Conservation (phyloP, 2,329 filamentous ascomycete species). For the Teratosphaeria destructans region DNA sequence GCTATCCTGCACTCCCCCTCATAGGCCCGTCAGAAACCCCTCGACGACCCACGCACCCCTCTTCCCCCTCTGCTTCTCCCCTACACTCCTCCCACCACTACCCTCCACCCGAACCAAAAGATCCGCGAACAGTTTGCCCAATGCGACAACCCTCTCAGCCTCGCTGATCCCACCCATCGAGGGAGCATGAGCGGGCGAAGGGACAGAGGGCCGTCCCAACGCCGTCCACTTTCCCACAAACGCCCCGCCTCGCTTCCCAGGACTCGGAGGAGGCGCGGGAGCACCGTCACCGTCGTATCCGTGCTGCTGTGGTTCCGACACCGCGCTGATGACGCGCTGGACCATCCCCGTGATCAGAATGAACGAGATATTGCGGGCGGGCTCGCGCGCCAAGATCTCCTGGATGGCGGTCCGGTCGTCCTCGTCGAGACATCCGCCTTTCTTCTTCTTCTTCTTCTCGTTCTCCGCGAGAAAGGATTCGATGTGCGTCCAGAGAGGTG, state of each 20-base stretch:
- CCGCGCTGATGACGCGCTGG: conserved; percentile 38
- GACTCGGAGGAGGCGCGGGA: conserved; percentile 19
- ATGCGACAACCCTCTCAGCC: conserved; percentile 40
- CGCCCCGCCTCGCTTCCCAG: conserved; percentile 16
- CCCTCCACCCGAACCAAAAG: conserved; percentile 46
- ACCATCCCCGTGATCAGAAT: conserved; percentile 78
- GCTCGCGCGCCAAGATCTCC: conserved; percentile 57
- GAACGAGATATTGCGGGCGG: conserved; percentile 79
- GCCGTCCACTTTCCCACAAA: conserved; percentile 24
- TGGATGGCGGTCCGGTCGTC: conserved; percentile 54
- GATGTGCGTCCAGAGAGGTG: conserved; percentile 58
- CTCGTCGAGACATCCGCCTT: conserved; percentile 33
- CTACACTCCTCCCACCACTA: conserved; percentile 24
- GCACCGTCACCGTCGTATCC: conserved; percentile 5
- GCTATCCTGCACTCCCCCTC: not conserved
- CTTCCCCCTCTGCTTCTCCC: conserved; percentile 56
- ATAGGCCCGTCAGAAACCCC: conserved; percentile 42
- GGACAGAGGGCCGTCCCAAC: conserved; percentile 26
- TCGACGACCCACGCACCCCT: conserved; percentile 55
- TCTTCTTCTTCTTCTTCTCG: conserved; percentile 34
- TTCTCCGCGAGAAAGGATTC: conserved; percentile 46
- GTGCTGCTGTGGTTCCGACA: conserved; percentile 6
- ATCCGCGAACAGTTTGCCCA: conserved; percentile 55
- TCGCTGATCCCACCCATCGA: conserved; percentile 32
- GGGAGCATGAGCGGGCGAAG: conserved; percentile 7